phyloP scores from a whole-genome alignment of 2,329 filamentous ascomycete species.

The Diaporthe longicolla region DNA sequence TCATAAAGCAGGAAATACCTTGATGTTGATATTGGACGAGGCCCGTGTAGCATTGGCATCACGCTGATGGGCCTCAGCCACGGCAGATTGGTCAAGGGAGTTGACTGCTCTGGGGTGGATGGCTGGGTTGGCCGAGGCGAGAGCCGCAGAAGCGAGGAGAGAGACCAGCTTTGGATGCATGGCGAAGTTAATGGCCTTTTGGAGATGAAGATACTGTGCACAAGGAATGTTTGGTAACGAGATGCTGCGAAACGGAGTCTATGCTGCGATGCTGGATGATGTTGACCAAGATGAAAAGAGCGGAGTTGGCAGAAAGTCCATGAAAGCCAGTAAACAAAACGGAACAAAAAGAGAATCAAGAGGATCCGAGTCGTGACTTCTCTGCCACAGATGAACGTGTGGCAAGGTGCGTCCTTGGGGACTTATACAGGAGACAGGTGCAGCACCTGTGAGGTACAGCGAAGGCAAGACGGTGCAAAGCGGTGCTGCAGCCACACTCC shows the following conservation, averaged over 20 bases:
- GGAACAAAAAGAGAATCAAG: slow-evolving; percentile 5
- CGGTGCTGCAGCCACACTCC: slow-evolving; percentile 3
- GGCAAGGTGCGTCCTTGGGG: neutral
- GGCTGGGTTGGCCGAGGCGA: slow-evolving; percentile 46
- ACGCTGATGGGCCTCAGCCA: slow-evolving; percentile 58
- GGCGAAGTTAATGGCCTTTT: neutral
- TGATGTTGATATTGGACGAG: slow-evolving; percentile 56
- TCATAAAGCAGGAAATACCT: slow-evolving; percentile 46
- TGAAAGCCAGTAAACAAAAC: slow-evolving; percentile 10
- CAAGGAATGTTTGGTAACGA: slow-evolving; percentile 1
- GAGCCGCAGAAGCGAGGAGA: slow-evolving; percentile 27
- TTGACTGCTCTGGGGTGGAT: slow-evolving; percentile 50
- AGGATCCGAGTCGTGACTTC: neutral
- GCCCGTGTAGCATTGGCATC: slow-evolving; percentile 59
- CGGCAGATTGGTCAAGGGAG: slow-evolving; percentile 55
- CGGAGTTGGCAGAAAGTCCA: neutral
- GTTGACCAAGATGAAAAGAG: slow-evolving; percentile 3
- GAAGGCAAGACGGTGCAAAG: too few species aligned
- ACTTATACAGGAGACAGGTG: neutral
- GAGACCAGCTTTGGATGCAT: slow-evolving; percentile 27
- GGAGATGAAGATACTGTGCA: neutral
- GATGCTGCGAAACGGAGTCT: neutral
- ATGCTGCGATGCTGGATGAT: neutral
- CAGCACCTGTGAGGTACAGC: neutral
- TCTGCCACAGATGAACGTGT: neutral